Base-by-base conservation (phyloP, 2,329 filamentous ascomycete species). In the Colletotrichum falcatum region DNA sequence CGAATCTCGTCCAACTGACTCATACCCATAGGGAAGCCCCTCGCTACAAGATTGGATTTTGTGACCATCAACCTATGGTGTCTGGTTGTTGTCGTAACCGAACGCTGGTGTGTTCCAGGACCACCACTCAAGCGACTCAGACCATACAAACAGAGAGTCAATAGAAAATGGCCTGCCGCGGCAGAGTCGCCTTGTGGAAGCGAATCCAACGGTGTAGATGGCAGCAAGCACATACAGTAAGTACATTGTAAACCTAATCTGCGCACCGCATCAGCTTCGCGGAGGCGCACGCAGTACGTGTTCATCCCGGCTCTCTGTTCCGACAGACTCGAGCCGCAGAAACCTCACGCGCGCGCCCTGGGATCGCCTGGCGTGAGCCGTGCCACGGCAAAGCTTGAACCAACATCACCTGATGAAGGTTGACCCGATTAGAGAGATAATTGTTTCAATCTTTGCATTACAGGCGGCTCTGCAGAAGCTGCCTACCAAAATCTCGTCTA, bases 401-500 rank as follows among this genome's bases (percentile, higher is more conserved):
- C 46, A 39, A 39, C 46, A 49, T 33, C 18, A 61, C 20, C 20
- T 23, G 33, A 37, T 23, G 5, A 20, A 26, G 11, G n/a, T 26
- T 9, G 20, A 28, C 5, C 8, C 37, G 30, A 14, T 28, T 35
- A n/a, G 46, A 49, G 46, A 49, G 1, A 58, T 37, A 30, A 16
- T 7, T 18, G 16, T 51, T 61, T 28, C 49, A 26, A 55, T 39
- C 44, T 26, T 48, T 60, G 44, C 62, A 59, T 63, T 71, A 59
- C 20, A 26, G 64, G 56, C 44, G 30, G 30, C n/a, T 39, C n/a
- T 18, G 33, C 37, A 55, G n/a, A 56, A 39, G 7, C n/a, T 56
- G 35, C 35, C 54, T 9, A 26, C 30, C 20, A 39, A 46, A 35
- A 30, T n/a, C 20, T 63, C 68, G 53, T 71, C 68, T 71, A 68